These are phyloP conservation scores for Mortierella alpina DNA, from an alignment of 192 early-diverging fungal species.

Conservation along the genomic window DNA sequence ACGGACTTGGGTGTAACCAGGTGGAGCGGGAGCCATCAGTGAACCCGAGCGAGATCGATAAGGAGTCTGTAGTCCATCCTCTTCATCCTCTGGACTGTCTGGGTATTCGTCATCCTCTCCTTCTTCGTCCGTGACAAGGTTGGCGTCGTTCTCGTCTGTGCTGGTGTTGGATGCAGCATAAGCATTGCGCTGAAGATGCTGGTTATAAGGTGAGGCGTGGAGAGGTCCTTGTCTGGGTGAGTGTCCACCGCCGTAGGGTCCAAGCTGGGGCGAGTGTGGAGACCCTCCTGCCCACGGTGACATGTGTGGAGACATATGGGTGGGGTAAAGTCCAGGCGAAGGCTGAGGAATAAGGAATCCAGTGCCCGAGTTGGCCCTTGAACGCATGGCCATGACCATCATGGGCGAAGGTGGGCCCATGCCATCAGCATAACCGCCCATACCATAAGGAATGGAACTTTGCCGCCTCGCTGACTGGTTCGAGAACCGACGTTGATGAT, in stretches of 20 bases:
- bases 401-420: conserved; percentile 33
- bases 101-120: conserved; percentile 52
- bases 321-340: conserved; percentile 33
- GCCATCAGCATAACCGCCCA: background rate
- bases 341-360: conserved; percentile 42
- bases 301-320: conserved; percentile 40
- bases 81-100: conserved; percentile 44
- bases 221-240: conserved; percentile 39
- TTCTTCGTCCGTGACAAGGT: conserved; percentile 44
- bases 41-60: conserved; percentile 42
- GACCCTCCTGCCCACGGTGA: conserved; percentile 22
- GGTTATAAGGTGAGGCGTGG: conserved; percentile 29
- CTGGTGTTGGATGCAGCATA: conserved; percentile 43
- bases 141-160: conserved; percentile 50
- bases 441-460: conserved; percentile 11
- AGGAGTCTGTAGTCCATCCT: conserved; percentile 24
- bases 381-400: conserved; percentile 49
- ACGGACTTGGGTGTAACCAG: conserved; percentile 16
- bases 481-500: conserved; percentile 14
- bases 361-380: conserved; percentile 44
- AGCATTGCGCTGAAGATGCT: conserved; percentile 11
- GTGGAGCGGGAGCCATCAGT: conserved; percentile 19
- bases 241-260: conserved; percentile 13
- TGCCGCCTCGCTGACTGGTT: conserved; percentile 9
- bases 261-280: conserved; percentile 25